phyloP scores from a whole-genome alignment of 164 flowering plant species.

The Malania oleifera region DNA sequence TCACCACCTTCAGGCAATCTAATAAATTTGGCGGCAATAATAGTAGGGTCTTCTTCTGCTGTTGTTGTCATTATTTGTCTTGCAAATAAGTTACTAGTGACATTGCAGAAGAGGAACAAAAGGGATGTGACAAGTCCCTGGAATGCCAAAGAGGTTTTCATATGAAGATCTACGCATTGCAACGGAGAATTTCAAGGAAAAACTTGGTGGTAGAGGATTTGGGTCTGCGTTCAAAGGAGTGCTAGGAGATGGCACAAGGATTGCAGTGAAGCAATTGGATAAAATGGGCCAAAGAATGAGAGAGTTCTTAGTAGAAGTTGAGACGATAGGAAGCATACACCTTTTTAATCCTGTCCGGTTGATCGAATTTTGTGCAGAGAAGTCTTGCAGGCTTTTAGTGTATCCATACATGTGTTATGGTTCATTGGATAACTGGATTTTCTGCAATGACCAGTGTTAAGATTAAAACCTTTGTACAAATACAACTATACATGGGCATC shows the following conservation, averaged over 20 bases:
- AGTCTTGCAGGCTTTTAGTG: background rate
- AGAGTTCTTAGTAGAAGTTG: background rate
- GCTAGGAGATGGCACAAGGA: background rate
- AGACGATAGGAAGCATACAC: background rate
- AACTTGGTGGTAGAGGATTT: conserved; percentile 1
- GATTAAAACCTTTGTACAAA: too few relatives aligned
- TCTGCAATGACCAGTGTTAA: background rate
- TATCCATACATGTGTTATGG: background rate
- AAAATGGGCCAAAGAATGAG: background rate
- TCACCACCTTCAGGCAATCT: too few relatives aligned
- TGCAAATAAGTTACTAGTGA: background rate
- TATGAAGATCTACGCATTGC: conserved; percentile 6
- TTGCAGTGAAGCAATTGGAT: background rate
- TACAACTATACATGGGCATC: too few relatives aligned
- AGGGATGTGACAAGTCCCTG: background rate
- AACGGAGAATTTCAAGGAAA: conserved; percentile 10
- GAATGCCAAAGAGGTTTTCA: conserved; percentile 6
- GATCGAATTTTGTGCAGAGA: background rate
- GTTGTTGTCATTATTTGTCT: background rate
- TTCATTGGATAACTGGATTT: background rate
- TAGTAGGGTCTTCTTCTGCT: background rate
- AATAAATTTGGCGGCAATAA: background rate
- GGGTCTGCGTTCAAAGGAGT: background rate
- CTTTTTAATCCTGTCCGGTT: background rate
- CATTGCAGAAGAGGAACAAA: background rate